Percentiles rank a stretch among this genome's conserved stretches.
Conservation (phyloP, 495 filamentous ascomycete genomes). For the Talaromyces ruber region DNA sequence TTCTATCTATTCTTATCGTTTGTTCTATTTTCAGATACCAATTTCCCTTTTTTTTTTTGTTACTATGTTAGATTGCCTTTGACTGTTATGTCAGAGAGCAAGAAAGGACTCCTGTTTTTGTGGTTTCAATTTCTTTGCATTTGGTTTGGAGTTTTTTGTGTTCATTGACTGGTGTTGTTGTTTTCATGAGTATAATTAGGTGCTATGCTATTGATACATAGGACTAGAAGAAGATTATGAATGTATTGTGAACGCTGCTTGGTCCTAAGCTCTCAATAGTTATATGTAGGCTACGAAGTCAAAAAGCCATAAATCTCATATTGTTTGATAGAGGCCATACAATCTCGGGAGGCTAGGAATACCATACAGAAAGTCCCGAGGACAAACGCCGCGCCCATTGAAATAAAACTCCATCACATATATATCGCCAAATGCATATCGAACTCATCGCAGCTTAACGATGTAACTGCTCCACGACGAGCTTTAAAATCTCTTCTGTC, state of each 20-base stretch:
- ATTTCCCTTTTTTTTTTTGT: slow-evolving; percentile 8
- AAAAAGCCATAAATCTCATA: background rate
- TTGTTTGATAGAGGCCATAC: background rate
- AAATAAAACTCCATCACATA: background rate
- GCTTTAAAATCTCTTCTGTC: slow-evolving; percentile 72
- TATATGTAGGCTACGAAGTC: background rate
- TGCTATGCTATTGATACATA: background rate
- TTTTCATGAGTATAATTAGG: background rate
- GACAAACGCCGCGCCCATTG: slow-evolving; percentile 3
- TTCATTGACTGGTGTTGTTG: background rate
- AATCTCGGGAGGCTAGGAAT: background rate
- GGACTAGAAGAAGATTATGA: background rate
- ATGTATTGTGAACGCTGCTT: background rate
- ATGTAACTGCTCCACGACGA: slow-evolving; percentile 47
- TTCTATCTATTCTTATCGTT: slow-evolving; percentile 13
- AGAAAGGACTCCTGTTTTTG: slow-evolving; percentile 8
- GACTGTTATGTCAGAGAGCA: slow-evolving; percentile 13
- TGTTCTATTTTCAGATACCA: slow-evolving; percentile 15
- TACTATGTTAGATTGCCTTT: slow-evolving; percentile 3
- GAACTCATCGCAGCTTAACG: background rate
- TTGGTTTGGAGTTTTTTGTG: slow-evolving; percentile 11
- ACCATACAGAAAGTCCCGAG: background rate
- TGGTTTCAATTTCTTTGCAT: slow-evolving; percentile 6
- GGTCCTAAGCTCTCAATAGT: background rate
- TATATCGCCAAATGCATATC: slow-evolving; percentile 3